Base-by-base conservation (phyloP, 2,329 filamentous ascomycete genomes). In the Capronia epimyces region DNA sequence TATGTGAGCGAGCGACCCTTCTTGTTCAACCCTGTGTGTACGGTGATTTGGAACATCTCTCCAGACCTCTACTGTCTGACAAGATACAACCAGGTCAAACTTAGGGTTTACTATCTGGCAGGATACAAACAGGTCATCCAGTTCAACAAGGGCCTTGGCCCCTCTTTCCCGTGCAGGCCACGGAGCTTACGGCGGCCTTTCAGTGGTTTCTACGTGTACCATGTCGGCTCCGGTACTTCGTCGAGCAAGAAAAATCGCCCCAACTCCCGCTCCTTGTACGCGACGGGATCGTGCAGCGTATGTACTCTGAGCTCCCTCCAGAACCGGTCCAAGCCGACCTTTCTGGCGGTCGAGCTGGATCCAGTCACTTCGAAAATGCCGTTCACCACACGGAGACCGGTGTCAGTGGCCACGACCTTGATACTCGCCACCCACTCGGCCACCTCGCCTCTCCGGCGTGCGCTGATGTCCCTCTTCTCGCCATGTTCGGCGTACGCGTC, bases 221-320 rank as follows among this genome's bases (percentile, higher is more conserved):
- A 83, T 3, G 76, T 80, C 12, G 78, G 73, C 64, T 76, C 72
- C 1, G 81, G 80, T 9, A 76, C 61, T 67, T 84, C 78, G 12
- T 71, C 73, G 43, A 83, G 59, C 48, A 85, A 60, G 32, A 75
- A 69, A 61, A 73, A 84, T 18, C 77, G 66, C 0, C 81, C 81
- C 45, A 84, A 59, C 65, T 85, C 81, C 2, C 77, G 66, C 50
- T 83, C 81, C 72, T 84, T 84, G 60, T 84, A 84, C 20, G 81
- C 78, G 22, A 85, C 80, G 0, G 81, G 82, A 64, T 85, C 82
- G 66, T 85, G 82, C 59, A 86, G 64, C 0, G 75, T 78, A 65
- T 86, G 82, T 3, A 81, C 84, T 3, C 82, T 66, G n/a, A 84
- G 68, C 60, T 86, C 81, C 40, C 82, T 71, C 80, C 80, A 85